phyloP scores from a whole-genome alignment of 2,329 filamentous ascomycete genomes.

The Colletotrichum navitas region DNA sequence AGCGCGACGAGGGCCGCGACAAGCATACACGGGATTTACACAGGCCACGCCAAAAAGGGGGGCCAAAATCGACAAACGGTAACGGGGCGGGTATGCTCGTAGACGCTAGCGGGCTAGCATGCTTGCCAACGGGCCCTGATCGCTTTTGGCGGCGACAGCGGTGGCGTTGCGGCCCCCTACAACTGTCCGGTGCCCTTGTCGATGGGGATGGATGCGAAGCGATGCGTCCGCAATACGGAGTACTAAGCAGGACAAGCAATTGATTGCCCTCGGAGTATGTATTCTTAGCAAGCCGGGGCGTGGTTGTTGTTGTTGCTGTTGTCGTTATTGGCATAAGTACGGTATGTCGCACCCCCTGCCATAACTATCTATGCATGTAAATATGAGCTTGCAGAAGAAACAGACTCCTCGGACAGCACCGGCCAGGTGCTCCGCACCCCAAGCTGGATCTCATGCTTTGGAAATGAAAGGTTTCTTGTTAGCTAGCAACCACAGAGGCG shows the following conservation, averaged over 20 bases:
- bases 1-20: constrained; percentile 8
- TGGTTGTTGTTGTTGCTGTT: too few relatives aligned
- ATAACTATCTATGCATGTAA: too few relatives aligned
- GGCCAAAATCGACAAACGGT: constrained; percentile 29
- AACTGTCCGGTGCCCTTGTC: constrained; percentile 39
- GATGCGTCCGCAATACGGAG: constrained; percentile 23
- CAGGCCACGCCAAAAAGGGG: constrained; percentile 26
- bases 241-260: constrained; percentile 14
- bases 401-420: background rate
- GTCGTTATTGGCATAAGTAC: background rate
- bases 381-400: constrained; percentile 1
- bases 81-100: constrained; percentile 16
- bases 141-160: constrained; percentile 28
- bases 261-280: constrained; percentile 12
- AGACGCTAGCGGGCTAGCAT: constrained; percentile 32
- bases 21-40: constrained; percentile 38
- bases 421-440: constrained; percentile 25
- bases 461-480: constrained; percentile 35
- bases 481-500: constrained; percentile 15
- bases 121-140: constrained; percentile 35
- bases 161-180: constrained; percentile 34
- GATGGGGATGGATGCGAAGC: constrained; percentile 18
- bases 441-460: constrained; percentile 35
- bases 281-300: background rate
- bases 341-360: background rate